Base-by-base conservation (phyloP, 768 basidiomycete species). In the Thelephora ganbajun region DNA sequence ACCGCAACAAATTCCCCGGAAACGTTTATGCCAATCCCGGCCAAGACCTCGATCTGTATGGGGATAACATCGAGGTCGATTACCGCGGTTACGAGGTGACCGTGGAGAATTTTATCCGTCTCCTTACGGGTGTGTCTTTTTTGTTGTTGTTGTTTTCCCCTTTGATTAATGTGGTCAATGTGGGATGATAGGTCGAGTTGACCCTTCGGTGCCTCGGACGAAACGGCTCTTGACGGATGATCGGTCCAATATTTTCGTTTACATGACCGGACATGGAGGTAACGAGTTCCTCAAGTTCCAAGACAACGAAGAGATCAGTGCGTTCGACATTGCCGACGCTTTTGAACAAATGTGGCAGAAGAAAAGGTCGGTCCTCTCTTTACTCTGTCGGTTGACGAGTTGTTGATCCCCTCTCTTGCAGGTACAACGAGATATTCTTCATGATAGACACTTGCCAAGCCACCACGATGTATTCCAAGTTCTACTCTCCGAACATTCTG, bases 361-460 rank as follows among this genome's bases (percentile, higher is more conserved):
- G 72, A 83, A 84, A 61, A 69, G 93, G 92, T 86, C 49, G 39
- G 74, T 50, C 16, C 9, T 57, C 23, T 30, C 20, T 14, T 34
- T 30, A 18, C 43, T n/a, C 3, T 18, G 13, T 9, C 11, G 43
- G 7, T 35, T 33, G 6, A 13, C 19, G 23, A n/a, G n/a, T n/a
- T n/a, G n/a, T n/a, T n/a, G n/a, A n/a, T n/a, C n/a, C n/a, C n/a
- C n/a, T n/a, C n/a, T 39, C 13, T 23, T 43, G 3, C 55, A 83
- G 82, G 47, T 99, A 97, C 67, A 93, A 97, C 63, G 89, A 94
- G 61, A 79, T 99, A 44, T 75, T 99, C 57, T 96, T 94, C 70
- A 97, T 98, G 87, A 82, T 93, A 50, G 94, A 99, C 57, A 98
- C 94, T 0, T 99, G 94, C 60, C 92, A 99, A 64, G 96, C 94